A percentile compares a stretch with the other conserved stretches of the same genome.
These are phyloP conservation scores for Plectosphaerella plurivora DNA, from an alignment of 2,329 filamentous ascomycete genomes.

Conservation along the genomic window DNA sequence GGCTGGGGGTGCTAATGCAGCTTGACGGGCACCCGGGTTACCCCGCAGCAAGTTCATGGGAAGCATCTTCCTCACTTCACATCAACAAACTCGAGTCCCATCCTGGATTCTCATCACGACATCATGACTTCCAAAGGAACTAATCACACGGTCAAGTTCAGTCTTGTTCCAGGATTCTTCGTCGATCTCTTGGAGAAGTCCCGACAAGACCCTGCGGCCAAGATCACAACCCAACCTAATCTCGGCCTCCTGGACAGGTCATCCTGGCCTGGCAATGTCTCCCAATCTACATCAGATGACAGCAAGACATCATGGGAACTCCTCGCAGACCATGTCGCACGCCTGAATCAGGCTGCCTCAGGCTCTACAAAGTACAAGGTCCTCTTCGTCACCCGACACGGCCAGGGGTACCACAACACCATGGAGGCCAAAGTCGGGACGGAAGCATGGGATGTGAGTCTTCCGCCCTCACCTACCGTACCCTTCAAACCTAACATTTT, in stretches of 20 bases:
- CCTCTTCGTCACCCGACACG: constrained; percentile 65
- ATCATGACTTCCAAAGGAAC: too few species aligned
- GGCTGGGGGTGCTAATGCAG: too few species aligned
- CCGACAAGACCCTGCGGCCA: constrained; percentile 13
- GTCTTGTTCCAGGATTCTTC: too few species aligned
- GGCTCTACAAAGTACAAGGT: constrained; percentile 51
- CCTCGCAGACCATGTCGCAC: constrained; percentile 40
- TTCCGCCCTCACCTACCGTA: background rate
- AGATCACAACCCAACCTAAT: constrained; percentile 37
- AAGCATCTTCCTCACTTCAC: too few species aligned
- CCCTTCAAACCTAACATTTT: background rate
- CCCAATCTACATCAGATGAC: constrained; percentile 23
- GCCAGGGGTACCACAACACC: constrained; percentile 60
- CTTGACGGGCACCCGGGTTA: too few species aligned
- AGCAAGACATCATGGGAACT: constrained; percentile 38
- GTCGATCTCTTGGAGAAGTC: too few species aligned
- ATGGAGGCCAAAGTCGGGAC: constrained; percentile 65
- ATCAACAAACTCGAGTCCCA: too few species aligned
- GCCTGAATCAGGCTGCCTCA: constrained; percentile 38
- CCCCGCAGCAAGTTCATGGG: too few species aligned
- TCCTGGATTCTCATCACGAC: too few species aligned
- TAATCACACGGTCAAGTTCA: too few species aligned
- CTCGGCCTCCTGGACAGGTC: constrained; percentile 49
- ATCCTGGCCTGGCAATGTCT: constrained; percentile 17
- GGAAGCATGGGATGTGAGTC: constrained; percentile 60